Evolutionary conservation across 192 early-diverging fungal species (phyloP).

Genomic region (Entomortierella chlamydospora): DNA sequence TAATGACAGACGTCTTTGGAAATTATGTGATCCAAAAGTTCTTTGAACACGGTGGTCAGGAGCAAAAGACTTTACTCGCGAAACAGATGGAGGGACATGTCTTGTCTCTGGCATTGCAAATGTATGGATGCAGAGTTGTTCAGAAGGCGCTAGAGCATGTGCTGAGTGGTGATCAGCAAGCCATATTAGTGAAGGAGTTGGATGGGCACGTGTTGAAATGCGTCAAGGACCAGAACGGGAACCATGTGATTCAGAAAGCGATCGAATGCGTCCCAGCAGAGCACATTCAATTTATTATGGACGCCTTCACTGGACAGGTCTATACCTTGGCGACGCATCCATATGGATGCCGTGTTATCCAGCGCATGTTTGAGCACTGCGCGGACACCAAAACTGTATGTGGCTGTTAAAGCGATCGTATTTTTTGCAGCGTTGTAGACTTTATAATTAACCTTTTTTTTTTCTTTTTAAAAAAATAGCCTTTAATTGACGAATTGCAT

Average conservation of each 20-base stretch:
- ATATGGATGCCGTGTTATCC: slow-evolving; percentile 98
- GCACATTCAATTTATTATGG: slow-evolving; percentile 97
- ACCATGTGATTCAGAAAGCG: slow-evolving; percentile 99
- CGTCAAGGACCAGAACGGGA: slow-evolving; percentile 99
- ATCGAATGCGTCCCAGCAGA: slow-evolving; percentile 95
- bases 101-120: slow-evolving; percentile 93
- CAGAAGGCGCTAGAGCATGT: slow-evolving; percentile 98
- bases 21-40: slow-evolving; percentile 99
- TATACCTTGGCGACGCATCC: slow-evolving; percentile 97
- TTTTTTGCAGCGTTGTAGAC: neutral
- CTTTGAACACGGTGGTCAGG: slow-evolving; percentile 97
- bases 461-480: slow-evolving; percentile 59
- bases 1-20: slow-evolving; percentile 99
- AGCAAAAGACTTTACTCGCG: slow-evolving; percentile 92
- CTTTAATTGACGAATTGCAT: slow-evolving; percentile 95
- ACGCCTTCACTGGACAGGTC: slow-evolving; percentile 97
- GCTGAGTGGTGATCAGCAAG: slow-evolving; percentile 85
- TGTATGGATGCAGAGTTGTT: slow-evolving; percentile 99
- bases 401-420: neutral
- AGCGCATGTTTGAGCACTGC: slow-evolving; percentile 99
- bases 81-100: slow-evolving; percentile 98
- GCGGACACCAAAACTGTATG: slow-evolving; percentile 81
- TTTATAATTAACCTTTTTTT: neutral
- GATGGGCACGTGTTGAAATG: slow-evolving; percentile 97
- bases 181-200: slow-evolving; percentile 88